Evolutionary conservation across 2,329 filamentous ascomycete species (phyloP), one percentile per base, ranked within the genome.

Genomic region (Phyllosticta paracitricarpa): DNA sequence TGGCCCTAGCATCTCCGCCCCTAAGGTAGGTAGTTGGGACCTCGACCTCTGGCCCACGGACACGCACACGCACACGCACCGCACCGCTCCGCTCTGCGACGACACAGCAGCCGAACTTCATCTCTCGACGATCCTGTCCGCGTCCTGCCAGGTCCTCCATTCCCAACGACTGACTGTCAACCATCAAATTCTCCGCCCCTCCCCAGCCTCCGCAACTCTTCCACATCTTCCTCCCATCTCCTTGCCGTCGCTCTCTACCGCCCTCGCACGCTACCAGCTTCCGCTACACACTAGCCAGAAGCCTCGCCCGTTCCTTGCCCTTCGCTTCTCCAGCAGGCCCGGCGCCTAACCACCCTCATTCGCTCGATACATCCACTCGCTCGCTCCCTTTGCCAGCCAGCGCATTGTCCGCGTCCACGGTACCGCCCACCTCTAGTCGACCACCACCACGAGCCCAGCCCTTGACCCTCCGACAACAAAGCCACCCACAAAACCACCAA

Each of bases 271-370:
- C 51, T 26, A 53, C 51, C 51, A 30, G 25, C 51, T 26, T 53
- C n/a, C 51, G 25, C 51, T 24, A 53, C 51, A 53, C 19, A 53
- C 51, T 24, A 22, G 19, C 51, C 51, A 40, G 54, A 30, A 22
- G 19, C 51, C 56, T 56, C 53, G 55, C 51, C 55, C 52, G 57
- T 53, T 51, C 60, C 25, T 28, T 61, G 51, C 33, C 60, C 60
- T 56, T 61, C 56, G 60, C 60, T 58, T 56, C 60, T 58, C 56
- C 33, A 33, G 57, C 40, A 22, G 58, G 58, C 58, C 58, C 53
- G 58, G 58, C 58, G 58, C 58, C 58, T 60, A 56, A 60, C 53
- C 53, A 61, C 59, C 59, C 59, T 61, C 60, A 58, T 61, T 61
- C 56, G 60, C 60, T 61, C 59, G 40, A 19, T 28, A 55, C 54